Percentiles rank a stretch among this genome's conserved stretches.
These are phyloP conservation scores for Metschnikowia shivogae DNA, from an alignment of 805 yeast genomes.

Conservation along the genomic window DNA sequence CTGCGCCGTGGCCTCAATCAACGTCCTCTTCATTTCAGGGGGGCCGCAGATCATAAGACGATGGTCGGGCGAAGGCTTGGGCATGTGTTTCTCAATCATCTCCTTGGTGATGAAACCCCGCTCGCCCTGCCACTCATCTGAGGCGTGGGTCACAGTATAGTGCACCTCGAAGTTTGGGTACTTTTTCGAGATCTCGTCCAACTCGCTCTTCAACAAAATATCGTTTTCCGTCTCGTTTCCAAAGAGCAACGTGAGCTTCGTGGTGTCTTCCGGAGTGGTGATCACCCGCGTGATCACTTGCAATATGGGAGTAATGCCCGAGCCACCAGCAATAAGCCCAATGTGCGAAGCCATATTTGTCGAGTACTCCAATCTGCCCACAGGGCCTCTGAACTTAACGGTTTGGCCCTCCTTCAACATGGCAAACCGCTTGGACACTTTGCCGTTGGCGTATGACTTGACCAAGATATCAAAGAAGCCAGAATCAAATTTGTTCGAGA, in stretches of 20 bases:
- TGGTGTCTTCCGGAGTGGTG: conserved; percentile 63
- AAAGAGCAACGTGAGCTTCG: conserved; percentile 58
- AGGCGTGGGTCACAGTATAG: conserved; percentile 54
- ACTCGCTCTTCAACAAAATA: conserved; percentile 64
- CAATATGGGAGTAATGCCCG: conserved; percentile 86
- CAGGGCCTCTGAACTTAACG: conserved; percentile 74
- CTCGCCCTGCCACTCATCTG: conserved; percentile 51
- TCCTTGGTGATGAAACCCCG: conserved; percentile 60
- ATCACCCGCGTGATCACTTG: conserved; percentile 71
- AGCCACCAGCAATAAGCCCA: conserved; percentile 77
- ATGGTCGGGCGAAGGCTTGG: conserved; percentile 44
- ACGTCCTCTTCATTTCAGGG: conserved; percentile 55
- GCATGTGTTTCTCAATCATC: conserved; percentile 50
- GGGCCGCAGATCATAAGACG: conserved; percentile 75
- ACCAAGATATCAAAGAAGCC: conserved; percentile 77
- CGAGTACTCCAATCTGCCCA: conserved; percentile 62
- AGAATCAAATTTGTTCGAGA: conserved; percentile 61
- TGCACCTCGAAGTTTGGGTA: conserved; percentile 61
- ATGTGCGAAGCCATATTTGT: conserved; percentile 59
- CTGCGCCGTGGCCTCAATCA: conserved; percentile 48
- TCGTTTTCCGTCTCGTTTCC: conserved; percentile 78
- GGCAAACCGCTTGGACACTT: conserved; percentile 65
- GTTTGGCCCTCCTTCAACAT: conserved; percentile 58
- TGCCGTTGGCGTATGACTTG: conserved; percentile 70
- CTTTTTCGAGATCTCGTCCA: conserved; percentile 61